Evolutionary conservation across 1,139 yeast species (phyloP), one percentile per base, ranked within the genome.

Genomic region (Geotrichum siamense): DNA sequence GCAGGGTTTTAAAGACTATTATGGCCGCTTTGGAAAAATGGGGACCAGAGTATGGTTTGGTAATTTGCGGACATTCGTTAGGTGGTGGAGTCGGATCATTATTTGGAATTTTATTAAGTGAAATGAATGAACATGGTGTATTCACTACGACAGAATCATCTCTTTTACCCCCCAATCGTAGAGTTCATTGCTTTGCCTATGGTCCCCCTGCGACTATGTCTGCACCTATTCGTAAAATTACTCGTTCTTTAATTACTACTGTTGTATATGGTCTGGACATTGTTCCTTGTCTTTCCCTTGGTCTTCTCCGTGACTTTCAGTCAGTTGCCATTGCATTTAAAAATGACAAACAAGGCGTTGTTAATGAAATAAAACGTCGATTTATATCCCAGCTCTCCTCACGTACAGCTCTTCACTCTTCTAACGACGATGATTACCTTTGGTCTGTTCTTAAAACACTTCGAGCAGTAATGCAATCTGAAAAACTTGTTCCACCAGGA

Each of bases 1-100:
- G 59, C 32, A 53, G 58, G 1, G 62, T 61, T 1, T 40, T 62
- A 32, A 51, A 50, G 39, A 57, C 63, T 3, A 52, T 62, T 23
- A 49, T 46, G 21, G 47, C 51, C 3, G 62, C 62, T 1, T 45
- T 63, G 31, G 52, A 51, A 17, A 49, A 49, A 15, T 51, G 53
- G 45, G 59, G 61, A 2, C 55, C 55, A 0, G 61, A 54, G 5
- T 63, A 61, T 36, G 65, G 66, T 5, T 48, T 63, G 3, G 56
- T 60, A 9, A 50, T 63, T 5, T 61, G 65, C 29, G 67, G 67
- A 3, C 67, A 63, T 47, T 63, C 67, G 2, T 50, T 63, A 19
- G 67, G 67, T 1, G 67, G 64, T 5, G 65, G 67, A 1, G 65
- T 63, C 1, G 65, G 62, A 1, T 62, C 67, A 1, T 35, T 63